These are phyloP conservation scores for Plasmodium knowlesi DNA, from an alignment of 169 alveolate species.

Conservation along the genomic window DNA sequence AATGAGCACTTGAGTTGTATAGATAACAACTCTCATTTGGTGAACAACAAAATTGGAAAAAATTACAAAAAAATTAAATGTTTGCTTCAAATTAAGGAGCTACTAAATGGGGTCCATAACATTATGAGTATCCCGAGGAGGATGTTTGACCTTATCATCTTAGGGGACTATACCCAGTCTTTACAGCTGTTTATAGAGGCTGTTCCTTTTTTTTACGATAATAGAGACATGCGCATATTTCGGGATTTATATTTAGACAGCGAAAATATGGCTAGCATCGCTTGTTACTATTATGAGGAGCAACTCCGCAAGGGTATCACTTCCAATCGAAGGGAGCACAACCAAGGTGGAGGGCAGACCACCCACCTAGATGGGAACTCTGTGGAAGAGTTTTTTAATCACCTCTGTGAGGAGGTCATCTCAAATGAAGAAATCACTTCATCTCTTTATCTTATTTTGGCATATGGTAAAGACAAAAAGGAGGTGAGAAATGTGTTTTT, in stretches of 20 bases:
- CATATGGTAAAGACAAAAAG: conserved; percentile 42
- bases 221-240: conserved; percentile 16
- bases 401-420: conserved; percentile 1
- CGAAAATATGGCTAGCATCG: conserved; percentile 54
- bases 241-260: conserved; percentile 35
- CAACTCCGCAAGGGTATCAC: neutral
- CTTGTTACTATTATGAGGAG: conserved; percentile 34
- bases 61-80: conserved; percentile 50
- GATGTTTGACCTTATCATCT: conserved; percentile 22
- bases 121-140: conserved; percentile 63
- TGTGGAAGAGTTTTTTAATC: conserved; percentile 15
- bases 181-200: conserved; percentile 40
- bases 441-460: neutral
- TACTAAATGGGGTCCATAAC: conserved; percentile 19
- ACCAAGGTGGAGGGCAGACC: neutral
- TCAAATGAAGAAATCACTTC: conserved; percentile 13
- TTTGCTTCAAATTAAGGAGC: conserved; percentile 58
- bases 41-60: neutral
- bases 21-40: conserved; percentile 16
- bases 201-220: conserved; percentile 41
- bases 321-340: neutral
- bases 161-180: conserved; percentile 19
- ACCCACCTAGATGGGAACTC: neutral
- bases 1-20: conserved; percentile 20
- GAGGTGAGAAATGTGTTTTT: conserved; percentile 29